Conservation (phyloP, 352 stramenopile species). For the Phytopythium mirpurense region DNA sequence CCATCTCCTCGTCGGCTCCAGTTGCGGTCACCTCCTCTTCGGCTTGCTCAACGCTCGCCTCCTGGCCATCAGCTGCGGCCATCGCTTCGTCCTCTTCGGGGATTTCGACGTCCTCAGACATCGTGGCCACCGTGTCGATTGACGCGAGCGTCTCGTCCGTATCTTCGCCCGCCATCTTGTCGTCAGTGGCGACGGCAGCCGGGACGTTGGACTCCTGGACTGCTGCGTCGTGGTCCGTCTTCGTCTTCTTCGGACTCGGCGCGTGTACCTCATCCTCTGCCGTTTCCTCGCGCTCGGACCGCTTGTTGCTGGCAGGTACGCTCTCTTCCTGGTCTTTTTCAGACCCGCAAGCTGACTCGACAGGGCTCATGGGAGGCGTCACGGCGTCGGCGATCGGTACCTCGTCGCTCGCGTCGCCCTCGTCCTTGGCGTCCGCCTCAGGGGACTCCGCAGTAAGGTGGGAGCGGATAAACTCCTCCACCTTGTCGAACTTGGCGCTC, state of each 20-base stretch:
- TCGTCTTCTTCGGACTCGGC: constrained; percentile 20
- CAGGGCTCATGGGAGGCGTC: constrained; percentile 3
- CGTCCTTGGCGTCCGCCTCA: neutral
- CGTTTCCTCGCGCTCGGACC: constrained; percentile 23
- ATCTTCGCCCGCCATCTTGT: neutral
- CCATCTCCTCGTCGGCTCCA: neutral
- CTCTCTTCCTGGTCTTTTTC: neutral
- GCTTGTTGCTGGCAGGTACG: constrained; percentile 16
- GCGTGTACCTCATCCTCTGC: constrained; percentile 16
- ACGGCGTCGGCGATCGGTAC: constrained; percentile 3
- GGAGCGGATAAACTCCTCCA: constrained; percentile 27
- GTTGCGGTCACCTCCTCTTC: neutral
- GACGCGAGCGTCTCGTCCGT: neutral
- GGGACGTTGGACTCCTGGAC: neutral
- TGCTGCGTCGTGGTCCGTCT: constrained; percentile 12
- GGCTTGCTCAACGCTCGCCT: neutral
- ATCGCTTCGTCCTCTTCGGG: neutral
- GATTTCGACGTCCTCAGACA: constrained; percentile 1
- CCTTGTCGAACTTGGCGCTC: constrained; percentile 72
- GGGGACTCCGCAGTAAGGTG: constrained; percentile 7
- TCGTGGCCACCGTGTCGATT: neutral
- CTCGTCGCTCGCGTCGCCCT: neutral
- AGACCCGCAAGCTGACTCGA: neutral
- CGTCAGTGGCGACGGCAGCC: neutral
- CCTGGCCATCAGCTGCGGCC: neutral